phyloP scores from a whole-genome alignment of 257 asterid species.

The Catharanthus roseus region DNA sequence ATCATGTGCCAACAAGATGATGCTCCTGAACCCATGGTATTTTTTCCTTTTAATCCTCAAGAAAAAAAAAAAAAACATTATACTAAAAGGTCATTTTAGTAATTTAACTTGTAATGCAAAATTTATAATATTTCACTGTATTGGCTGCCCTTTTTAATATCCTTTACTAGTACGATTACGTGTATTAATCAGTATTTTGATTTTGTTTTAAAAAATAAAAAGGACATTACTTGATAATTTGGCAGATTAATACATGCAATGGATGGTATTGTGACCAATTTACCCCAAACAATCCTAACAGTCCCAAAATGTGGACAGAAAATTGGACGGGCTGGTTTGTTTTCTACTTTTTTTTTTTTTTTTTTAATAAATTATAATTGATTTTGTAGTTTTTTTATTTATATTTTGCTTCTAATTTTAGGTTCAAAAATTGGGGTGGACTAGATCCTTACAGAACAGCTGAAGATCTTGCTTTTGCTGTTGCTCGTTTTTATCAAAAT shows the following conservation, averaged over 20 bases:
- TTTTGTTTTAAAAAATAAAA: no score
- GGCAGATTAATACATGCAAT: constrained; percentile 65
- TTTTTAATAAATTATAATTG: not conserved
- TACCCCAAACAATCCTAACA: constrained; percentile 49
- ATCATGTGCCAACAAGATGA: constrained; percentile 72
- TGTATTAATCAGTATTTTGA: no score
- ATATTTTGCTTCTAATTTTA: not conserved
- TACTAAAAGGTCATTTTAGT: no score
- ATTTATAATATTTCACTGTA: no score
- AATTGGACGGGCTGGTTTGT: constrained; percentile 89
- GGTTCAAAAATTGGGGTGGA: constrained; percentile 82
- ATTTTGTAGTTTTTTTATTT: not conserved
- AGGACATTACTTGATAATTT: not conserved
- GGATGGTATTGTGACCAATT: constrained; percentile 68
- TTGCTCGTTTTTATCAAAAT: constrained; percentile 61
- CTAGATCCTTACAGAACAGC: constrained; percentile 53
- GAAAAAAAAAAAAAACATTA: no score
- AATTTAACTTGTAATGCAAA: no score
- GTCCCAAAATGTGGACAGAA: constrained; percentile 89
- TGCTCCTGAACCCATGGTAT: constrained; percentile 66
- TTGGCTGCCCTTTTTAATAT: no score
- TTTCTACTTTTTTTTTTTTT: not conserved
- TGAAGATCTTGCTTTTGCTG: constrained; percentile 69
- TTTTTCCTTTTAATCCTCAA: no score
- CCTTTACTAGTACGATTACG: no score